Evolutionary conservation across 768 basidiomycete species (phyloP).

Genomic region (Sporobolomyces roseus): DNA sequence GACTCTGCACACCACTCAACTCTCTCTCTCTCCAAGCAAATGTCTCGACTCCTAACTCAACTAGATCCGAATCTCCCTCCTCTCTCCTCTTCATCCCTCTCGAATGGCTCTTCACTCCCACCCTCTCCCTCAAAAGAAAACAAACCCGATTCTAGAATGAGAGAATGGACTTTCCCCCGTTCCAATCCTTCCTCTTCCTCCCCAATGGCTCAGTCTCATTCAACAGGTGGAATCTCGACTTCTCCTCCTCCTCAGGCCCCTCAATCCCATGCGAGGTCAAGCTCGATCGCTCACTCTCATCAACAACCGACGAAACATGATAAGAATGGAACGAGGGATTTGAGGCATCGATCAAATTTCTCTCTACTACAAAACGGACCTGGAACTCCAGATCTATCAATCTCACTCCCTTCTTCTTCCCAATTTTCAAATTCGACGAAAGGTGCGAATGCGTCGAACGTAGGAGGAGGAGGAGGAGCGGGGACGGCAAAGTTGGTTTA

Average conservation of each 20-base stretch:
- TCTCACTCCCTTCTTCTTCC: not conserved
- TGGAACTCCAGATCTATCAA: constrained; percentile 4
- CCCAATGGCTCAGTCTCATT: no score
- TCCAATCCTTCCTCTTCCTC: no score
- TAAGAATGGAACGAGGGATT: not conserved
- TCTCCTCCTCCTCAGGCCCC: not conserved
- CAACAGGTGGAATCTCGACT: no score
- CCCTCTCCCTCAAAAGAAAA: constrained; percentile 7
- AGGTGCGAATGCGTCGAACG: no score
- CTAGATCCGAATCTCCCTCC: constrained; percentile 4
- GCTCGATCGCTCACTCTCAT: not conserved
- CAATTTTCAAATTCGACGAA: no score
- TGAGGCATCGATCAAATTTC: constrained; percentile 9
- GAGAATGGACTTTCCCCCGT: constrained; percentile 8
- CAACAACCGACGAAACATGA: not conserved
- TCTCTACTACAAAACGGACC: not conserved
- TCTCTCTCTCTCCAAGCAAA: not conserved
- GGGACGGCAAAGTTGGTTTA: no score
- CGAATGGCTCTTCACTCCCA: not conserved
- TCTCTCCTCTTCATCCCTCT: not conserved
- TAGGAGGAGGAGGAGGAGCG: not conserved
- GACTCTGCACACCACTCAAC: no score
- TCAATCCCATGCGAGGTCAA: not conserved
- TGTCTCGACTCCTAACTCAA: constrained; percentile 3
- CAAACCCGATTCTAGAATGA: not conserved